Conservation (phyloP, 2,329 filamentous ascomycete species). For the Xylaria hypoxylon region DNA sequence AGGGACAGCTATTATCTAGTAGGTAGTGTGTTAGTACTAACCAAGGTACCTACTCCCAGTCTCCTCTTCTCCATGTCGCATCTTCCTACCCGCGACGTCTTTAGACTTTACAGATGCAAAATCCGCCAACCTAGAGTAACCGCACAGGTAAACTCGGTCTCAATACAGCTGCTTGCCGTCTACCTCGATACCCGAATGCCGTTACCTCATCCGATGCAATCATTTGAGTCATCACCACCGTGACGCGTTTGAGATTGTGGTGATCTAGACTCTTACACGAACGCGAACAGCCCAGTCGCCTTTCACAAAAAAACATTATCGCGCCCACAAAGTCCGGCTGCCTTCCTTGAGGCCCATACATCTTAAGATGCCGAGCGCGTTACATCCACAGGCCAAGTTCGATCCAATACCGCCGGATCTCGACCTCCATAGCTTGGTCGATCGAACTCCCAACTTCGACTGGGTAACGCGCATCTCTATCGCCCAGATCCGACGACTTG, state of each 20-base stretch:
- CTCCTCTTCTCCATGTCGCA: not conserved
- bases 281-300: not conserved
- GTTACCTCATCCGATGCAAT: constrained; percentile 12
- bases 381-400: constrained; percentile 87
- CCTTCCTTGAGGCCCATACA: not conserved
- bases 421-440: constrained; percentile 79
- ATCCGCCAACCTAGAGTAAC: not conserved
- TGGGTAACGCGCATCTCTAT: constrained; percentile 85
- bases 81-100: not conserved
- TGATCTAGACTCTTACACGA: constrained; percentile 2
- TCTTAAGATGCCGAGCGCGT: constrained; percentile 74
- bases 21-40: not conserved
- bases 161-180: not conserved
- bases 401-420: constrained; percentile 90
- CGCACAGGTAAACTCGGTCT: not conserved
- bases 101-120: not conserved
- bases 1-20: too few relatives aligned
- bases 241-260: constrained; percentile 32
- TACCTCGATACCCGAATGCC: not conserved
- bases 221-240: not conserved
- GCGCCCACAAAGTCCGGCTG: not conserved
- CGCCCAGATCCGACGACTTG: constrained; percentile 80
- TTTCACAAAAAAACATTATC: not conserved
- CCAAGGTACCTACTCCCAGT: not conserved
- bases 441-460: constrained; percentile 84